These are phyloP conservation scores for Knufia petricola DNA, from an alignment of 2,329 filamentous ascomycete species.

Conservation along the genomic window DNA sequence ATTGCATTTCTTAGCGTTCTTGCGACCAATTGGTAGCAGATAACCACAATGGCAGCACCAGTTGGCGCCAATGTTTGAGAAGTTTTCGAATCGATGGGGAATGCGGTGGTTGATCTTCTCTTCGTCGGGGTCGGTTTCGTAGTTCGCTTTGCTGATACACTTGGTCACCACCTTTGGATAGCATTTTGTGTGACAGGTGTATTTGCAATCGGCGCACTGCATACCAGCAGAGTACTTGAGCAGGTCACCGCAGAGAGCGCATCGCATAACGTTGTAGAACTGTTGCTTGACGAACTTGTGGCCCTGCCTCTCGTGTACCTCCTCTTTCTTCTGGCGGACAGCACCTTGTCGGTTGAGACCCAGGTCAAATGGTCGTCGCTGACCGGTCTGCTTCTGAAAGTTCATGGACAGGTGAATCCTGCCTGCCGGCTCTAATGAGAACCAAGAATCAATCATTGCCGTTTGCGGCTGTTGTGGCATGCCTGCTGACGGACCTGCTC, in stretches of 20 bases:
- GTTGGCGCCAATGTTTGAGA: slow-evolving; percentile 94
- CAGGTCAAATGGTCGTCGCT: slow-evolving; percentile 71
- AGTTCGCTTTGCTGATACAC: slow-evolving; percentile 98
- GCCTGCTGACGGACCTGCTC: slow-evolving; percentile 29
- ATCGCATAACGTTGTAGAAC: slow-evolving; percentile 99
- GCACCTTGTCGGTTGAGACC: slow-evolving; percentile 92
- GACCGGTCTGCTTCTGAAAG: slow-evolving; percentile 83
- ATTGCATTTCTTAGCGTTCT: slow-evolving; percentile 82
- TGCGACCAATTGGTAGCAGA: slow-evolving; percentile 85
- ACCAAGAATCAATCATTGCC: slow-evolving; percentile 76
- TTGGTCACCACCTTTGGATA: slow-evolving; percentile 96
- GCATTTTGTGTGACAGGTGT: slow-evolving; percentile 97
- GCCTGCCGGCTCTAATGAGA: slow-evolving; percentile 88
- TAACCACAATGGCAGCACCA: slow-evolving; percentile 99
- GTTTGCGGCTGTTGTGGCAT: slow-evolving; percentile 25
- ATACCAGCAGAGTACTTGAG: slow-evolving; percentile 97
- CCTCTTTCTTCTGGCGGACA: slow-evolving; percentile 94
- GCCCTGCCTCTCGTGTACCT: slow-evolving; percentile 96
- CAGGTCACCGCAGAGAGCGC: slow-evolving; percentile 93
- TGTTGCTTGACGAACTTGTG: slow-evolving; percentile 98
- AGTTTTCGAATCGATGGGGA: slow-evolving; percentile 92
- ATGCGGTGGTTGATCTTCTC: slow-evolving; percentile 99
- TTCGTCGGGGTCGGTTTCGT: slow-evolving; percentile 94
- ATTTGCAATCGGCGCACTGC: slow-evolving; percentile 99
- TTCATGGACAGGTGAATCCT: slow-evolving; percentile 84